These are phyloP conservation scores for Fraxinus baroniana DNA, from an alignment of 305 asterid genomes.

Conservation along the genomic window DNA sequence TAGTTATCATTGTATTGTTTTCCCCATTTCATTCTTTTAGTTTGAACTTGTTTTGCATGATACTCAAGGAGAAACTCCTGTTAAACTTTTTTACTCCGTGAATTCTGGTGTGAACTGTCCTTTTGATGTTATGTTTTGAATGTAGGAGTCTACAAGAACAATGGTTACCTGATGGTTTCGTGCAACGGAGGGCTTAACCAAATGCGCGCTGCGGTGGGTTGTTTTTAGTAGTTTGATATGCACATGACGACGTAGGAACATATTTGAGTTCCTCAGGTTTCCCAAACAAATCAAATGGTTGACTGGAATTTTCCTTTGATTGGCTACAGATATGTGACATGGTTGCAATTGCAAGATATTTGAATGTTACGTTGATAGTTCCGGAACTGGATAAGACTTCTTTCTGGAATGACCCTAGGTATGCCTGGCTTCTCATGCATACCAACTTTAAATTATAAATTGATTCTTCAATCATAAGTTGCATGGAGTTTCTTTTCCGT, in stretches of 20 bases:
- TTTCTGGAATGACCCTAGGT: constrained; percentile 97
- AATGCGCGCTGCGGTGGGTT: constrained; percentile 92
- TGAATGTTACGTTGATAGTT: constrained; percentile 82
- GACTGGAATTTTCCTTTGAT: neutral
- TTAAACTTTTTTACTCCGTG: neutral
- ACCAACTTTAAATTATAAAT: neutral
- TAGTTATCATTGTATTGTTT: neutral
- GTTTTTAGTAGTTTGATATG: constrained; percentile 18
- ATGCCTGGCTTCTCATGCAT: constrained; percentile 5
- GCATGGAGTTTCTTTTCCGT: neutral
- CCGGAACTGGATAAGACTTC: constrained; percentile 96
- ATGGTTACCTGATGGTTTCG: constrained; percentile 92
- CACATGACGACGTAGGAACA: neutral
- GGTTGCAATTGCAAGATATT: constrained; percentile 91
- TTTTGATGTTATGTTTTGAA: neutral
- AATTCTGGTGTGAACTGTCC: neutral
- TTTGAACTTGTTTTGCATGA: neutral
- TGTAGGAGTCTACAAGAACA: constrained; percentile 90
- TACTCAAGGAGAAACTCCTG: neutral
- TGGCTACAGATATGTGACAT: constrained; percentile 81
- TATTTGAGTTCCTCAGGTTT: neutral
- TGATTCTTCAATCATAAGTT: neutral
- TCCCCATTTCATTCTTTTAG: neutral
- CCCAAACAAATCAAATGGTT: neutral
- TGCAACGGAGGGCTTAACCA: no score